Evolutionary conservation across 306 rosid species (phyloP), one percentile per base, ranked within the genome.

Genomic region (Betula pendula): DNA sequence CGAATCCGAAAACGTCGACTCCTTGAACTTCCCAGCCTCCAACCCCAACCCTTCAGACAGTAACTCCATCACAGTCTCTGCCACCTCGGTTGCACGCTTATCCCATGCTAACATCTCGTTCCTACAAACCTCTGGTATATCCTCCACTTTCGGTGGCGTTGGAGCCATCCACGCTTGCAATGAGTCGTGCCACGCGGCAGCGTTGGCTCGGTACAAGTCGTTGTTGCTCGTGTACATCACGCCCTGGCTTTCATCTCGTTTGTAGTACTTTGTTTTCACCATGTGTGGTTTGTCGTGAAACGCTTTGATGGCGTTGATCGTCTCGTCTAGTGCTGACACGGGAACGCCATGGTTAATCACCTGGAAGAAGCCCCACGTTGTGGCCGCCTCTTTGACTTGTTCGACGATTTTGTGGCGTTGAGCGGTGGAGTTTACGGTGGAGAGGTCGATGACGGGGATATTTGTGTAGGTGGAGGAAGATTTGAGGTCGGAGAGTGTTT

Each of bases 281-380:
- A 77, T 68, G 1, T 53, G 71, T 0, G 89, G 84, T 29, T 35
- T 87, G 19, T 85, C 75, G 71, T 87, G 89, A 31, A 87, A 87
- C 0, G 77, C 80, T 71, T 80, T 77, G 16, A 87, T 60, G 35
- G 81, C 70, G 2, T 71, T 35, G 27, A 82, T 48, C 31, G 83
- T 83, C 14, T 80, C 25, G 35, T 81, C 60, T 3, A 85, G 49
- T 13, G 70, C 35, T 1, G 81, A 60, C 33, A 25, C 42, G 3
- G 79, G 81, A 0, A 80, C 51, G 25, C 77, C 81, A 38, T 84
- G 88, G 85, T 87, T 85, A 78, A 83, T 82, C 27, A 82, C 81
- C 73, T 82, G 91, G 84, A 87, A 82, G 79, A 87, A 87, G 5
- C 91, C 91, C 85, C 85, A 84, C 1, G 77, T 75, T 68, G 17